Conservation (phyloP, 2,329 filamentous ascomycete species). For the Diaporthe vaccinii region DNA sequence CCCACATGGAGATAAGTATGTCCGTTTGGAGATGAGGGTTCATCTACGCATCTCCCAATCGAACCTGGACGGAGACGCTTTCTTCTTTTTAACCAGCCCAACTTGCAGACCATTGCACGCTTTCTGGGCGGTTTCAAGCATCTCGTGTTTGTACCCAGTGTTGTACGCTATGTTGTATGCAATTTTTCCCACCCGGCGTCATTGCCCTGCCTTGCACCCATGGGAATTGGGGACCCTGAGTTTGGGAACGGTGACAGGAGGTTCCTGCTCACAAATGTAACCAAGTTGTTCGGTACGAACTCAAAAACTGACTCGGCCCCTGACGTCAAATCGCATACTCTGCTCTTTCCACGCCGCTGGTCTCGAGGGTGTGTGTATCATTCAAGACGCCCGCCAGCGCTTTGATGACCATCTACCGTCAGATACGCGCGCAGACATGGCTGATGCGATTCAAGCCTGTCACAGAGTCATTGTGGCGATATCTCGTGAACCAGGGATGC, state of each 20-base stretch:
- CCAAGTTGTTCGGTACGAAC: conserved; percentile 12
- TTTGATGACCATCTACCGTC: conserved; percentile 8
- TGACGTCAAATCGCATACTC: conserved; percentile 30
- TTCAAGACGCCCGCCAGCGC: not conserved
- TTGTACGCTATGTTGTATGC: not conserved
- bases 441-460: conserved; percentile 21
- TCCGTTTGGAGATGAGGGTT: not conserved
- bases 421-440: not conserved
- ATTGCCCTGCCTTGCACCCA: not conserved
- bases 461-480: conserved; percentile 28
- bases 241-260: conserved; percentile 1
- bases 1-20: not conserved
- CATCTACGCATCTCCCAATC: not conserved
- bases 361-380: conserved; percentile 26
- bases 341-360: not conserved
- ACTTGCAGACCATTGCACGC: not conserved
- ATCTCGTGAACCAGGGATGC: conserved; percentile 18
- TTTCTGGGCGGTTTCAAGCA: not conserved
- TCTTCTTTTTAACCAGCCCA: not conserved
- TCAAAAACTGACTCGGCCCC: conserved; percentile 22
- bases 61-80: not conserved
- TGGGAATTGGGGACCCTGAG: not conserved
- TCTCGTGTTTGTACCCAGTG: not conserved
- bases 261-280: conserved; percentile 11
- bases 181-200: not conserved